Conservation (phyloP, 805 yeast genomes). For the Metschnikowia lochheadii region DNA sequence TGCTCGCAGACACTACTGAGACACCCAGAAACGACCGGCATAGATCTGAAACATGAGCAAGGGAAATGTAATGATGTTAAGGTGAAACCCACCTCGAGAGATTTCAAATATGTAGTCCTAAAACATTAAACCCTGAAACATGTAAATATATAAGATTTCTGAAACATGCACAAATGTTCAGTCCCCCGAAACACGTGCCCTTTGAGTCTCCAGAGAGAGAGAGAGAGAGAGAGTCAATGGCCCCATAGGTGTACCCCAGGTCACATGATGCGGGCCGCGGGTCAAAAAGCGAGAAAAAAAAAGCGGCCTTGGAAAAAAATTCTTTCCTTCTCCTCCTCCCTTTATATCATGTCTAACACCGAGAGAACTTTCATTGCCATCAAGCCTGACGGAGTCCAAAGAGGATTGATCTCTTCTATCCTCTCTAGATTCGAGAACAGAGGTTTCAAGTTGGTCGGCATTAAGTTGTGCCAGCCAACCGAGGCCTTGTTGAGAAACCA, state of each 20-base stretch:
- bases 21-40: not conserved
- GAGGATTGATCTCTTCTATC: slow-evolving; percentile 91
- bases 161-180: no score
- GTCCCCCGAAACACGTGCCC: not conserved
- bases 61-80: not conserved
- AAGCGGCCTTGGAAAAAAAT: slow-evolving; percentile 1
- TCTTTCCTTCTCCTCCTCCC: slow-evolving; percentile 13
- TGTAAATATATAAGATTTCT: no score
- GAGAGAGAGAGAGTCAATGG: no score
- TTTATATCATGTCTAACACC: slow-evolving; percentile 45
- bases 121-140: no score
- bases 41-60: not conserved
- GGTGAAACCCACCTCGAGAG: no score
- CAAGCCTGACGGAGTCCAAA: slow-evolving; percentile 99
- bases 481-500: slow-evolving; percentile 87
- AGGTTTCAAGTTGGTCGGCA: slow-evolving; percentile 96
- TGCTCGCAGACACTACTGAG: not conserved
- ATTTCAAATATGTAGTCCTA: no score
- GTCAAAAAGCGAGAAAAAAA: not conserved
- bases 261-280: slow-evolving; percentile 1
- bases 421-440: slow-evolving; percentile 91
- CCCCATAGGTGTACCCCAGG: not conserved
- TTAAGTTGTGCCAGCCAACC: slow-evolving; percentile 85
- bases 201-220: no score
- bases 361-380: slow-evolving; percentile 92